phyloP scores from a whole-genome alignment of 345 rosid species.

The Erucastrum elatum region DNA sequence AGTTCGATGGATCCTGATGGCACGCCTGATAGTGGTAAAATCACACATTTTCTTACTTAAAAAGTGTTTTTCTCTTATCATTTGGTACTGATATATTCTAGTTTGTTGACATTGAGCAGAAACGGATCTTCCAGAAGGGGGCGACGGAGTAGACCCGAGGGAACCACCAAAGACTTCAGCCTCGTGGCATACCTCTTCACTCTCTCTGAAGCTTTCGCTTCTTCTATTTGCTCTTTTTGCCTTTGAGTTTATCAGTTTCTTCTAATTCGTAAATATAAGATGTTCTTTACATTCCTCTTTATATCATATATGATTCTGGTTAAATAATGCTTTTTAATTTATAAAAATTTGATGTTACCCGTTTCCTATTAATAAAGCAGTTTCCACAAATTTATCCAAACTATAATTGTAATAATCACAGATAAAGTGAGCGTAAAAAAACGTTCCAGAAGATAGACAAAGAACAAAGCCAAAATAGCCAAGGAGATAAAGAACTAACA shows the following conservation, averaged over 20 bases:
- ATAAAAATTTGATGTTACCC: background rate
- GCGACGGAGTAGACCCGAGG: slow-evolving; percentile 28
- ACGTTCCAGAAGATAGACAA: slow-evolving; percentile 38
- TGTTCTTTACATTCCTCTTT: background rate
- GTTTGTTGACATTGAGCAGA: slow-evolving; percentile 4
- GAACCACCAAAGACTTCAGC: slow-evolving; percentile 36
- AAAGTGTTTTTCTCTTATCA: slow-evolving; percentile 21
- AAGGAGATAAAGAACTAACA: no score
- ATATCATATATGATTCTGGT: no score
- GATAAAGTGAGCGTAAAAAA: background rate
- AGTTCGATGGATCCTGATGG: background rate
- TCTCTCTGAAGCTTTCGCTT: slow-evolving; percentile 53
- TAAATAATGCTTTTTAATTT: background rate
- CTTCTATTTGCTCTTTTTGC: slow-evolving; percentile 45
- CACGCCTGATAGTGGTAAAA: slow-evolving; percentile 15
- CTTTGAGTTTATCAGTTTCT: slow-evolving; percentile 38
- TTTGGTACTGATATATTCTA: slow-evolving; percentile 5
- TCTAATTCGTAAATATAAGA: slow-evolving; percentile 13
- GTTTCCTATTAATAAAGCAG: background rate
- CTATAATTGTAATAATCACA: background rate
- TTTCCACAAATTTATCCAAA: background rate
- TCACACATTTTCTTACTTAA: background rate
- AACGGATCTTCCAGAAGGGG: slow-evolving; percentile 11
- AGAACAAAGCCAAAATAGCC: background rate
- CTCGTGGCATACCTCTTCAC: slow-evolving; percentile 52